Percentiles rank a stretch among this genome's conserved stretches.
phyloP scores from a whole-genome alignment of 192 early-diverging fungal genomes.

The Podila clonocystis region DNA sequence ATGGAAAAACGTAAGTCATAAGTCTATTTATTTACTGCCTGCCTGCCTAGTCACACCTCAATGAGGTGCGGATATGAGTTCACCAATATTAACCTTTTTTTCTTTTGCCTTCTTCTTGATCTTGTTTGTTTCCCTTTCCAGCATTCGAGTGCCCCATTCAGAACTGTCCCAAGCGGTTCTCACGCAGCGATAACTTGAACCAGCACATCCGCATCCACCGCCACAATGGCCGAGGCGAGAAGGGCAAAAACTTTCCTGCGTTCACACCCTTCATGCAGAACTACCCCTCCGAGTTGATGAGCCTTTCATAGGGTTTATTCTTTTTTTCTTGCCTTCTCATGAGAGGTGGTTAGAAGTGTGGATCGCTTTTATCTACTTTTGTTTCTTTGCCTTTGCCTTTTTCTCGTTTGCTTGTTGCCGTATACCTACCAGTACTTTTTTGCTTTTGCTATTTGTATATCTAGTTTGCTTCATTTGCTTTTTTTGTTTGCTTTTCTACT shows the following conservation, averaged over 20 bases:
- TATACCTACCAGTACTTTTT: not conserved
- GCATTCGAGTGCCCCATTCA: slow-evolving; percentile 63
- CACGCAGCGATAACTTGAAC: slow-evolving; percentile 65
- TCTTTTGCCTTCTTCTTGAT: slow-evolving; percentile 6
- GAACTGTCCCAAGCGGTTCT: slow-evolving; percentile 65
- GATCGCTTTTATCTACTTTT: not conserved
- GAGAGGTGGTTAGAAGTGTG: not conserved
- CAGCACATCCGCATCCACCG: slow-evolving; percentile 69
- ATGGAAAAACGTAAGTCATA: slow-evolving; percentile 67
- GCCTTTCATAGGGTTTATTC: slow-evolving; percentile 12
- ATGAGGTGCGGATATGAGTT: not conserved
- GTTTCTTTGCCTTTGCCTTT: not conserved
- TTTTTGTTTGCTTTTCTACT: not conserved
- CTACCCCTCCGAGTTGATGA: slow-evolving; percentile 36
- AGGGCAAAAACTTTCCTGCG: slow-evolving; percentile 48
- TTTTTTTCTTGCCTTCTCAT: not conserved
- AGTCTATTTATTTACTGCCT: not conserved
- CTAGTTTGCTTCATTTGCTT: not conserved
- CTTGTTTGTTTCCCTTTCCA: slow-evolving; percentile 19
- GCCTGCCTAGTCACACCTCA: not conserved
- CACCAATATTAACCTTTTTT: not conserved
- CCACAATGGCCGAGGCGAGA: slow-evolving; percentile 61
- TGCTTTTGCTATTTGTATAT: slow-evolving; percentile 12
- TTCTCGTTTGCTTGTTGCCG: not conserved
- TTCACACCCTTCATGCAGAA: slow-evolving; percentile 55